Base-by-base conservation (phyloP, 768 basidiomycete genomes). In the Cyclocybe cylindracea region DNA sequence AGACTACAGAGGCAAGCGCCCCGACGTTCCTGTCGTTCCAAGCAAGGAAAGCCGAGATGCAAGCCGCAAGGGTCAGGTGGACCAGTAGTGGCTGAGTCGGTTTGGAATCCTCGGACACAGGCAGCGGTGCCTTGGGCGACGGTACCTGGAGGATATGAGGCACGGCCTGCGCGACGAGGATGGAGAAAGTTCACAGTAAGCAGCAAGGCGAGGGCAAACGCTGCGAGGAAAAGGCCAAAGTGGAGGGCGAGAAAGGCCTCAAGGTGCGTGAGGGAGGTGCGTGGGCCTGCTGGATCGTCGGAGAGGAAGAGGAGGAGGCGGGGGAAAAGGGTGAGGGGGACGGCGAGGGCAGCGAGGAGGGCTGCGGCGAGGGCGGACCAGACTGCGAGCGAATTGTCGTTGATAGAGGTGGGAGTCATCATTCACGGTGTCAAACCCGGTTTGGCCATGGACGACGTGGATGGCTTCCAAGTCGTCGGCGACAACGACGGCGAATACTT, bases 171-270 rank as follows among this genome's bases (percentile, higher is more conserved):
- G 4, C 6, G 8, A 18, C 11, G 39, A n/a, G 13, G 41, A 9
- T 4, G 18, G 32, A 18, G 4, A 47, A 41, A 50, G 44, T 46
- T 52, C 61, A 87, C 88, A 63, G 84, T 79, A 55, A 86, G 66
- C 16, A 92, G 61, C 32, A 89, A 68, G 34, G 83, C 75, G 11
- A 84, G 36, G 8, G 84, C 77, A 7, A 85, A 61, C 5, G 80
- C 78, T 40, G 75, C 70, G 10, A 90, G 73, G 58, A 83, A 70
- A 40, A 91, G 74, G 13, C 84, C 87, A 49, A 86, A 75, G 35
- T 89, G 84, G n/a, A 79, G 63, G 10, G 84, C 75, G 39, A 93
- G 78, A 68, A 86, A 90, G 18, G 74, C 69, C 62, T 92, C 90
- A 33, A 92, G 75, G 2, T 82, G 70, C 2, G 89, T 88, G 44